Base-by-base conservation (phyloP, 2,329 filamentous ascomycete genomes). In the Didymella sp. region DNA sequence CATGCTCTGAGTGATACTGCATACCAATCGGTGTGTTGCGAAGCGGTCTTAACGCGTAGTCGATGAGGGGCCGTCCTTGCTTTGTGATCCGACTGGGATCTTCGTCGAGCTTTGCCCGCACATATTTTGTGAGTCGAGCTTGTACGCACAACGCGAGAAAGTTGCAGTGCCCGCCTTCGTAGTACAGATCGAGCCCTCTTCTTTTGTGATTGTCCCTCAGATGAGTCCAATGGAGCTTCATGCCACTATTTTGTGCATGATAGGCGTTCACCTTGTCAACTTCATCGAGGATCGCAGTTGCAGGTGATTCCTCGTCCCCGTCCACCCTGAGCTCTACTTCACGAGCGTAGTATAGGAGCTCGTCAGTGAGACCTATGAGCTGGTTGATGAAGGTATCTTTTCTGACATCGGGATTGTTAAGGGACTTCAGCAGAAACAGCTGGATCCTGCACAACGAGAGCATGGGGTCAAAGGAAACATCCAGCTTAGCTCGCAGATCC, bases 21-120 rank as follows among this genome's bases (percentile, higher is more conserved):
- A 66, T 58, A 5, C 1, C n/a, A 12, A 54, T 58, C 0, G 49
- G 38, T n/a, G 54, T 60, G 7, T 8, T 13, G 6, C 60, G 37
- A 1, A 27, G 24, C 13, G 58, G 58, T 1, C 56, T 54, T 2
- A 64, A 42, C 1, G 64, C 61, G 19, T 64, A 65, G 50, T 65
- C 59, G 2, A 67, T 35, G 1, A 67, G 33, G 4, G 62, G 61
- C 7, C 46, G 9, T 21, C 35, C 46, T n/a, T 15, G 1, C n/a
- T 49, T 49, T 17, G 30, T 17, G 19, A 28, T 13, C 7, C n/a
- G n/a, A 21, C 19, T 9, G 1, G n/a, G n/a, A n/a, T 38, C 35
- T n/a, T 21, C 35, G 3, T 21, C 17, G 4, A 38, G 17, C 35
- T 21, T 38, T 11, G 17, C 35, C 13, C 35, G 35, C 15, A 38